Evolutionary conservation across 805 yeast species (phyloP), one percentile per base, ranked within the genome.

Genomic region (Hanseniaspora clermontiae): DNA sequence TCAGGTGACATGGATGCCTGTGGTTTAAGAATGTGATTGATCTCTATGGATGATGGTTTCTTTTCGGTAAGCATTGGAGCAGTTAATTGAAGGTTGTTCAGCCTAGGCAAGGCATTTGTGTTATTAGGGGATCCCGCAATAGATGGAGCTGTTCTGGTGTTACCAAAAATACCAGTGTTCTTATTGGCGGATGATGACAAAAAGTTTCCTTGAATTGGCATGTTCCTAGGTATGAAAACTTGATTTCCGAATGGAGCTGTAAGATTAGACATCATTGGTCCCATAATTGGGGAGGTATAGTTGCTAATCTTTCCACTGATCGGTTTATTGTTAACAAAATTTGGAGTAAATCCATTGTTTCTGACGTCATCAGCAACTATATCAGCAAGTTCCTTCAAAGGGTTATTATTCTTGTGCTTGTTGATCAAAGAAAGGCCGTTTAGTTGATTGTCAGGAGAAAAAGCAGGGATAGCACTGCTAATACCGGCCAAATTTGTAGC

Each of bases 1-100:
- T 31, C 49, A 11, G 36, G 19, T 3, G 39, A 20, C 20, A 32
- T 29, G 6, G 36, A 12, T 3, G 50, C 4, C 19, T 24, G 19
- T 29, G 57, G 40, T 20, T 53, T 53, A 10, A 46, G 38, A 19
- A 47, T 38, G 15, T 31, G 48, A 8, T 31, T 53, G 7, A 39
- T 53, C 39, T 53, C 57, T 10, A 53, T 53, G 2, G 57, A 51
- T 5, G 57, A 46, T 14, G 32, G 29, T 20, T 24, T 46, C n/a
- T 53, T 51, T 27, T 34, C 39, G 24, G 27, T 24, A 11, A 12
- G 14, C 31, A 42, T 24, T 15, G 29, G 15, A 42, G n/a, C 24
- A 12, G 27, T 20, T 9, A 15, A 11, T 12, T 24, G 31, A 15
- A 42, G 29, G 14, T 42, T 20, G 2, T 20, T 24, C 29, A 42